Evolutionary conservation across 495 filamentous ascomycete species (phyloP), one percentile per base, ranked within the genome.

Genomic region (Tuber indicum): DNA sequence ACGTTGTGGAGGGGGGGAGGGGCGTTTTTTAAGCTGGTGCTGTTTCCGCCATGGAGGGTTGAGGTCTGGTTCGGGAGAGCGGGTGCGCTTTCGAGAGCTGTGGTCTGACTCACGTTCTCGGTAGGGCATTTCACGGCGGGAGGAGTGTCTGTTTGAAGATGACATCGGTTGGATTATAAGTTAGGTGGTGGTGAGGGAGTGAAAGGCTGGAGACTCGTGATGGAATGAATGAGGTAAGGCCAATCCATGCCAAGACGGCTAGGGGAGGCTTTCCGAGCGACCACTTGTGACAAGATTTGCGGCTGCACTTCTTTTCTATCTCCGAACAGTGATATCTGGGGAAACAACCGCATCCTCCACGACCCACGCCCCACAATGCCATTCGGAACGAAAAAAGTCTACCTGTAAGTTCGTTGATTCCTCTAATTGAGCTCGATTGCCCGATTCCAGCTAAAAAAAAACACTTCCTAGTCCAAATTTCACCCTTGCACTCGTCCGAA

Each of bases 401-500:
- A 87, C 82, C 86, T 94, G 92, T 93, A 87, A 66, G 58, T 66
- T 36, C 62, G 90, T 85, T 43, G 19, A 39, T 17, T 36, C n/a
- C 8, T 32, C 39, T 44, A 75, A 72, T 75, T 47, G 26, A 21
- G 49, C 23, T 49, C 69, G 52, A 9, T 43, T 17, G 44, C 46
- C 5, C 26, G 32, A 52, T 46, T 32, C 58, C 74, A 47, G 45
- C 75, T 77, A 49, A 75, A 74, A 49, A 49, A 47, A 43, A 43
- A 49, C 9, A 16, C 58, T 69, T 71, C 42, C 41, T 41, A 98
- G 94, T 75, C 94, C 94, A 49, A 89, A 91, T 82, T 92, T 94
- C 85, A 88, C 87, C 70, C 84, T 97, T 82, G 89, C 91, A 77
- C 89, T 97, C 77, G 86, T 94, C 82, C 91, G 91, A 76, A 92